Base-by-base conservation (phyloP, 257 asterid genomes). In the Pogostemon cablin region DNA sequence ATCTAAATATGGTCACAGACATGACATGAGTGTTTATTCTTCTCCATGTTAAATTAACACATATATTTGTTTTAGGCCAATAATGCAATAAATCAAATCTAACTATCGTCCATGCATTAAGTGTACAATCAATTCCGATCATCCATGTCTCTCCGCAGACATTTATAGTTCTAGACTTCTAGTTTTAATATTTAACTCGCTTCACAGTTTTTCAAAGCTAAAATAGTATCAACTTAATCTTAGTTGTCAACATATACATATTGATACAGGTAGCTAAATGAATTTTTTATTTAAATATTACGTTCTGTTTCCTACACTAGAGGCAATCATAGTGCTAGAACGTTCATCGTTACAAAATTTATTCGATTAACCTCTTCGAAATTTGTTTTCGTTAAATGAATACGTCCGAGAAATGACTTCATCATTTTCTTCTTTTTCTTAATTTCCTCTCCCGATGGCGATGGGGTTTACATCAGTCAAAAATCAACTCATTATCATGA, bases 401-500 rank as follows among this genome's bases (percentile, higher is more conserved):
- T 15, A 17, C 62, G 40, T 49, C 11, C 6, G 9, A 58, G 44
- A 42, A 46, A 37, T 52, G 17, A 7, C 17, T 40, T 8, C 11
- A 25, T 25, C 25, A 20, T 20, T 52, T 11, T 34, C 6, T 7
- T 47, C 15, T 3, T 60, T 48, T 2, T 12, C 2, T 11, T 37
- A 5, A 35, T 38, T 9, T 12, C 32, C 44, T 25, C 10, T 37
- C 40, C 53, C 32, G 32, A 25, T 25, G 32, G 48, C 59, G 17
- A 49, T 62, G 63, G 40, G 15, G 9, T 47, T 9, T 17, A 17
- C 9, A 57, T 40, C 40, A 10, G 40, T 54, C 34, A 70, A 2
- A 70, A 2, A 75, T 39, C 52, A 57, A n/a, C n/a, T 11, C 54
- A 41, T 60, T 7, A 25, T 50, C 69, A 59, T 47, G 7, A 61